These are phyloP conservation scores for Annulohypoxylon truncatum DNA, from an alignment of 2,329 filamentous ascomycete species.

Conservation along the genomic window DNA sequence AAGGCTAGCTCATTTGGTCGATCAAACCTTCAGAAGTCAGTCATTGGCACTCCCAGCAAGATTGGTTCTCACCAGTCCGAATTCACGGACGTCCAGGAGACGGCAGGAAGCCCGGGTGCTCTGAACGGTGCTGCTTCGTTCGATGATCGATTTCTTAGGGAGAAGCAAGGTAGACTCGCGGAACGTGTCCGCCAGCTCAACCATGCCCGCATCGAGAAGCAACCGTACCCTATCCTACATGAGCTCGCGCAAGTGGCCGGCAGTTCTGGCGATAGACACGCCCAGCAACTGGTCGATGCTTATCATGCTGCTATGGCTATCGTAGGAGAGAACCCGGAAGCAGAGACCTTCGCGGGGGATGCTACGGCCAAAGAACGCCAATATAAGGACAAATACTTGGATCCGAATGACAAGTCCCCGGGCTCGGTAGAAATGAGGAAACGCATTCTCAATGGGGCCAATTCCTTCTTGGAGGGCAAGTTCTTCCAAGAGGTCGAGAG, in stretches of 20 bases:
- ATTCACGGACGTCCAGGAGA: slow-evolving; percentile 76
- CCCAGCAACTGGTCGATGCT: slow-evolving; percentile 80
- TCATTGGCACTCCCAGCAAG: slow-evolving; percentile 83
- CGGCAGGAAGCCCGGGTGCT: slow-evolving; percentile 60
- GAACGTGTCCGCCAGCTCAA: slow-evolving; percentile 85
- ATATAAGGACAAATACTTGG: slow-evolving; percentile 80
- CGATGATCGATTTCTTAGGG: slow-evolving; percentile 80
- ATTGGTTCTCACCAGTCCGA: slow-evolving; percentile 72
- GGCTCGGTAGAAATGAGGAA: slow-evolving; percentile 77
- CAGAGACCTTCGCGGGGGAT: slow-evolving; percentile 68
- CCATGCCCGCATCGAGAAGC: slow-evolving; percentile 72
- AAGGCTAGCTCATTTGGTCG: slow-evolving; percentile 69
- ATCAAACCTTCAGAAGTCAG: slow-evolving; percentile 81
- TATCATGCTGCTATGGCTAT: slow-evolving; percentile 86
- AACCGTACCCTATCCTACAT: slow-evolving; percentile 77
- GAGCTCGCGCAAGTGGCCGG: slow-evolving; percentile 81
- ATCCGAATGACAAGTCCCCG: slow-evolving; percentile 74
- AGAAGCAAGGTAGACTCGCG: slow-evolving; percentile 86
- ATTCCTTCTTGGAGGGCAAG: slow-evolving; percentile 80
- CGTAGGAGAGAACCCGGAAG: slow-evolving; percentile 75
- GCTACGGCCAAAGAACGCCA: slow-evolving; percentile 78
- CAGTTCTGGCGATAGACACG: slow-evolving; percentile 75
- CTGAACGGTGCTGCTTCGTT: slow-evolving; percentile 63
- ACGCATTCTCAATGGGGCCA: slow-evolving; percentile 82
- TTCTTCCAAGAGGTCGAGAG: slow-evolving; percentile 83